Conservation (phyloP, 345 rosid species). For the Draba incana region DNA sequence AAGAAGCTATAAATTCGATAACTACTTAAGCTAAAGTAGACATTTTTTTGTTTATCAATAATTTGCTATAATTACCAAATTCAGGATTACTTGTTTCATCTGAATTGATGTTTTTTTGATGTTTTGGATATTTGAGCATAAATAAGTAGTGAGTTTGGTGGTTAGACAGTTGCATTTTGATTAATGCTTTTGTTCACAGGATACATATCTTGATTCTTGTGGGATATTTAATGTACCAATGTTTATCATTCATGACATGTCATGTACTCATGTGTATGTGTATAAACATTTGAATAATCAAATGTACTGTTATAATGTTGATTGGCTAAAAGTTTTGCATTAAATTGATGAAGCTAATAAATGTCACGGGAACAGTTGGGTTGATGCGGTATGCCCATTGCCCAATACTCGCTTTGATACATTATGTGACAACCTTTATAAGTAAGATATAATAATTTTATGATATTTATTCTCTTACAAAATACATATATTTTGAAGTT, state of each 20-base stretch:
- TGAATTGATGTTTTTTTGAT: neutral
- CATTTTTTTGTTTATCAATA: conserved; percentile 1
- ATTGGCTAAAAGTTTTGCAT: conserved; percentile 2
- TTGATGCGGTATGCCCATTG: conserved; percentile 15
- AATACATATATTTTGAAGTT: too few relatives aligned
- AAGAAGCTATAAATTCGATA: conserved; percentile 12
- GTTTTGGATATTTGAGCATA: conserved; percentile 4
- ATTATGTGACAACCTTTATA: neutral
- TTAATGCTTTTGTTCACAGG: neutral
- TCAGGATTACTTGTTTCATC: neutral
- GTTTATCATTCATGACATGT: conserved; percentile 10
- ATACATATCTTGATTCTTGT: neutral
- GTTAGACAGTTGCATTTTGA: conserved; percentile 10
- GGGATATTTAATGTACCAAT: conserved; percentile 4
- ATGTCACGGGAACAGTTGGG: conserved; percentile 23
- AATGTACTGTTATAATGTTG: neutral
- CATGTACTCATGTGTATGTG: neutral
- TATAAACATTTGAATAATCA: neutral
- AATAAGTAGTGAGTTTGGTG: conserved; percentile 17
- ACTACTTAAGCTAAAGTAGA: neutral
- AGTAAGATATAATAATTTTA: too few relatives aligned
- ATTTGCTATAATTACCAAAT: neutral
- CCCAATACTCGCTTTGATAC: neutral
- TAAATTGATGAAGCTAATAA: conserved; percentile 22
- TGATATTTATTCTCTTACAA: neutral